These are phyloP conservation scores for Trichoderma sp. DNA, from an alignment of 2,329 filamentous ascomycete species.

Conservation along the genomic window DNA sequence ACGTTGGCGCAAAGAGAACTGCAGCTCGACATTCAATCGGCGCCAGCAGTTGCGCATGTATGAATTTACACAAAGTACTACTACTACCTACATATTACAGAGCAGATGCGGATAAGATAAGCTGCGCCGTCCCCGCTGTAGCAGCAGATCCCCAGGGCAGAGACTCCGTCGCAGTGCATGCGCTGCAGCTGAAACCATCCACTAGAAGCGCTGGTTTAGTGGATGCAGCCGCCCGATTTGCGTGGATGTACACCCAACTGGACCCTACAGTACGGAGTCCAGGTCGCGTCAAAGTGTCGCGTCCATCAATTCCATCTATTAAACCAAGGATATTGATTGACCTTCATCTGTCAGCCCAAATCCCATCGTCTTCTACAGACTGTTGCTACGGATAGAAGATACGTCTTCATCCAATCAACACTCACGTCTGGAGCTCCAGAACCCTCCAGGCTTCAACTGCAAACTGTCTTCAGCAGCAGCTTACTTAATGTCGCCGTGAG, in stretches of 20 bases:
- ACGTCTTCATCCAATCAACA: background rate
- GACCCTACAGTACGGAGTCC: background rate
- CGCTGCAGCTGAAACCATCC: background rate
- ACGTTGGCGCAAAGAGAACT: slow-evolving; percentile 4
- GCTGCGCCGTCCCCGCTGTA: background rate
- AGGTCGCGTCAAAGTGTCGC: slow-evolving; percentile 9
- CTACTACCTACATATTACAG: background rate
- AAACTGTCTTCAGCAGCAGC: background rate
- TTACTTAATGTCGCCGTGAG: background rate
- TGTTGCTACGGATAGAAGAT: background rate
- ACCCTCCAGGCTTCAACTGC: background rate
- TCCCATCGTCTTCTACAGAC: no score
- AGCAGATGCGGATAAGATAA: background rate
- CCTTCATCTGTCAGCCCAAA: background rate
- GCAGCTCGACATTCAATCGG: background rate
- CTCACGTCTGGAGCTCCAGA: no score
- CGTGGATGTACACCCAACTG: background rate
- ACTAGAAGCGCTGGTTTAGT: background rate
- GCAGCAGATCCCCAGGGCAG: slow-evolving; percentile 4
- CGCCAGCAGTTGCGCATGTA: background rate
- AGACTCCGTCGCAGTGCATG: background rate
- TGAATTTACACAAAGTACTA: no score
- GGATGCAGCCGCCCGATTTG: slow-evolving; percentile 3
- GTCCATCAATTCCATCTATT: no score
- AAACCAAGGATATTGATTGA: no score